These are phyloP conservation scores for Oidiodendron maius DNA, from an alignment of 495 filamentous ascomycete species.

Conservation along the genomic window DNA sequence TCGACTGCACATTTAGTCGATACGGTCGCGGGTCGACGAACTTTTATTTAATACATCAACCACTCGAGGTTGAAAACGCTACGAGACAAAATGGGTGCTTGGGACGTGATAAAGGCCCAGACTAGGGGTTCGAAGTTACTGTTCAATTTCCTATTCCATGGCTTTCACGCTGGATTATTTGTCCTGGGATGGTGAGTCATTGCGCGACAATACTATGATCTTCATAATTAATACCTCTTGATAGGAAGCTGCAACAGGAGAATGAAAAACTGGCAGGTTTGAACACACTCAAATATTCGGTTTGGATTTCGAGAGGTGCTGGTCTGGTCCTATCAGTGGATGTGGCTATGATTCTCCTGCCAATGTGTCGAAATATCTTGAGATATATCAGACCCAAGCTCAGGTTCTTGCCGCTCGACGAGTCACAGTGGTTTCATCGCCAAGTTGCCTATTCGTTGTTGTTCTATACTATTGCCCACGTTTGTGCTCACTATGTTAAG, in stretches of 20 bases:
- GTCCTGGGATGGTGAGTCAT: conserved; percentile 75
- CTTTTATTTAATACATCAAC: conserved; percentile 19
- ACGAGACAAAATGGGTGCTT: conserved; percentile 14
- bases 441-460: conserved; percentile 89
- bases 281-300: conserved; percentile 79
- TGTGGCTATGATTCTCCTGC: conserved; percentile 79
- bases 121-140: conserved; percentile 60
- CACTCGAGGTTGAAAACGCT: conserved; percentile 1
- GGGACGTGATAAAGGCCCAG: conserved; percentile 41
- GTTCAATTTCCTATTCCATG: conserved; percentile 86
- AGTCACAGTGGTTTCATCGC: conserved; percentile 94
- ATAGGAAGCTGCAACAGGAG: conserved; percentile 69
- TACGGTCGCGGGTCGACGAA: conserved; percentile 45
- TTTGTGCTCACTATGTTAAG: conserved; percentile 88
- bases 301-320: conserved; percentile 94
- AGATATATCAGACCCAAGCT: conserved; percentile 81
- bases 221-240: conserved; percentile 18
- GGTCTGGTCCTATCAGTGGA: conserved; percentile 79
- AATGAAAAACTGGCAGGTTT: conserved; percentile 65
- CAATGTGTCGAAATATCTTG: conserved; percentile 90
- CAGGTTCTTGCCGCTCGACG: conserved; percentile 83
- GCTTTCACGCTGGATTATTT: conserved; percentile 74
- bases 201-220: not conserved
- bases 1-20: conserved; percentile 17
- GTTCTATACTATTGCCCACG: conserved; percentile 75